Evolutionary conservation across 345 rosid species (phyloP).

Genomic region (Pugionium dolabratum): DNA sequence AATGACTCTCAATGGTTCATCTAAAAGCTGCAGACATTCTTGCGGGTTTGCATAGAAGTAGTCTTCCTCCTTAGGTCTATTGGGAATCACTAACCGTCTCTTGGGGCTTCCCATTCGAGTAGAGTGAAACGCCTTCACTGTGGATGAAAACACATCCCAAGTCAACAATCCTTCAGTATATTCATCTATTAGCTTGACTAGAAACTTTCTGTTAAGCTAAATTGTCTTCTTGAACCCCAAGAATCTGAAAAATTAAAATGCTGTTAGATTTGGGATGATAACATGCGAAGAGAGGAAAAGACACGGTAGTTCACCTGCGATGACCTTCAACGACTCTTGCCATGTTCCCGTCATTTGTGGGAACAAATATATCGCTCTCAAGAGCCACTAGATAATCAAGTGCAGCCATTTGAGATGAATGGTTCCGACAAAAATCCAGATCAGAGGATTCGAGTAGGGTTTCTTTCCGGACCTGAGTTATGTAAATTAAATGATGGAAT

Average conservation of each 20-base stretch:
- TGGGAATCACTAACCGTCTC: slow-evolving; percentile 56
- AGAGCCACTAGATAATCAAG: slow-evolving; percentile 81
- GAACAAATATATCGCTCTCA: slow-evolving; percentile 89
- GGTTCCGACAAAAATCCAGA: slow-evolving; percentile 65
- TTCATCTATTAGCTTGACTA: slow-evolving; percentile 69
- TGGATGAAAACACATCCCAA: slow-evolving; percentile 81
- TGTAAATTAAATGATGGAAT: slow-evolving; percentile 1
- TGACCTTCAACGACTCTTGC: slow-evolving; percentile 98
- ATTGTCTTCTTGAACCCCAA: slow-evolving; percentile 89
- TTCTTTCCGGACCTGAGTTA: slow-evolving; percentile 80
- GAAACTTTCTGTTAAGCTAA: slow-evolving; percentile 65
- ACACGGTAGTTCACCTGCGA: slow-evolving; percentile 59
- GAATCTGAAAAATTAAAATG: slow-evolving; percentile 52
- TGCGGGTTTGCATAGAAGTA: slow-evolving; percentile 89
- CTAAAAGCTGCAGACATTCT: slow-evolving; percentile 80
- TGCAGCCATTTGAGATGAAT: slow-evolving; percentile 93
- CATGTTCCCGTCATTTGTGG: slow-evolving; percentile 94
- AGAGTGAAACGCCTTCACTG: slow-evolving; percentile 68
- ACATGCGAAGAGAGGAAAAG: neutral
- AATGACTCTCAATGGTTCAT: slow-evolving; percentile 55
- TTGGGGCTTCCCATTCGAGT: slow-evolving; percentile 76
- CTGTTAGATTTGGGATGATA: slow-evolving; percentile 21
- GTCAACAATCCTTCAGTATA: slow-evolving; percentile 58
- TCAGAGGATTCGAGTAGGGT: slow-evolving; percentile 64
- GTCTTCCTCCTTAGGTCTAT: slow-evolving; percentile 94